Percentiles rank a stretch among this genome's conserved stretches.
Evolutionary conservation across 1,139 yeast species (phyloP).

Genomic region (Kazachstania sp.): DNA sequence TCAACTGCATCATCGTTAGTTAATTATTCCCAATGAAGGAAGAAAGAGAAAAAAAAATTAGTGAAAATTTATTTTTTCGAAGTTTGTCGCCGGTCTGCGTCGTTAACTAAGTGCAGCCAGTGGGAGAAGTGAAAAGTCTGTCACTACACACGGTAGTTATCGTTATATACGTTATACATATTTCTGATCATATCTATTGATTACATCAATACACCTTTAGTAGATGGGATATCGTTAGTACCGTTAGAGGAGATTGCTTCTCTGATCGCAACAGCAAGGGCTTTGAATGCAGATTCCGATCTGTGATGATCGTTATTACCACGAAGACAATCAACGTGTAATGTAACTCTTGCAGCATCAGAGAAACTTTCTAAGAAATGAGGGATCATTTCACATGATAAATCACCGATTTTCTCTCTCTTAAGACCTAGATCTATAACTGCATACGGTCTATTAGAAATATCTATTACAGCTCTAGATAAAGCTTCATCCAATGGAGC

Average conservation of each 20-base stretch:
- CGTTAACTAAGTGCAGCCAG: no score
- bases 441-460: conserved; percentile 88
- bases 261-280: conserved; percentile 81
- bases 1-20: neutral
- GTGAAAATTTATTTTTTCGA: no score
- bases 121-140: no score
- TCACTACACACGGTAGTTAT: no score
- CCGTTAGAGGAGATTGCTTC: conserved; percentile 84
- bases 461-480: conserved; percentile 87
- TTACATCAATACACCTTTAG: conserved; percentile 74
- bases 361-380: conserved; percentile 94
- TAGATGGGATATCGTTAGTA: conserved; percentile 83
- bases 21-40: neutral
- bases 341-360: conserved; percentile 77
- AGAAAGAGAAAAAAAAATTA: neutral
- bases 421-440: conserved; percentile 82
- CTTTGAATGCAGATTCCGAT: conserved; percentile 93
- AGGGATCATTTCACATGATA: conserved; percentile 93
- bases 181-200: no score
- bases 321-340: conserved; percentile 89
- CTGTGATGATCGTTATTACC: conserved; percentile 95
- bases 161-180: no score
- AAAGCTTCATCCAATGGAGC: conserved; percentile 97
- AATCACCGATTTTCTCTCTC: conserved; percentile 87
- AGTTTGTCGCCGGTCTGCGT: no score